Base-by-base conservation (phyloP, 768 basidiomycete genomes). In the Ramaria sp. region DNA sequence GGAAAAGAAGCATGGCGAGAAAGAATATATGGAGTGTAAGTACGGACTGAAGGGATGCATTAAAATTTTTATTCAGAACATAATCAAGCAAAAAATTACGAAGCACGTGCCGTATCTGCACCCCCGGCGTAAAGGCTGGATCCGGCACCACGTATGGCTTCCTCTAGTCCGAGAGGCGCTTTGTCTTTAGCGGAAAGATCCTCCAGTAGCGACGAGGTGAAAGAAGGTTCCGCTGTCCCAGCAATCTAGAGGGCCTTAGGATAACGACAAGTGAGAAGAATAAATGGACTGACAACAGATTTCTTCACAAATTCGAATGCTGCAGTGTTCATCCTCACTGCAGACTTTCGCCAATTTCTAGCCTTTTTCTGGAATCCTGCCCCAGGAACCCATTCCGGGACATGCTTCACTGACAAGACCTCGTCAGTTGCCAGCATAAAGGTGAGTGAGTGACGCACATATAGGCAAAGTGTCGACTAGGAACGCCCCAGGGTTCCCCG, bases 401-500 rank as follows among this genome's bases (percentile, higher is more conserved):
- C 28, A 37, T n/a, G n/a, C n/a, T 47, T 50, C 50, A 57, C 56
- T 57, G 24, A 9, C 32, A 9, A 8, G 13, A 34, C 9, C 8
- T 4, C 8, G 7, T 34, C 2, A 34, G 34, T 3, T 12, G 16
- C 7, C 16, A 50, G 32, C 8, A 9, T 2, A 34, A 9, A 8
- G 30, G 13, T 34, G 7, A 30, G 67, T 50, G 36, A 20, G 50
- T 13, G 3, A 62, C 65, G 64, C 51, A 64, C 74, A 57, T 52
- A 67, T 64, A 20, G 77, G 77, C 41, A 78, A 62, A 24, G 75
- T 57, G 54, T 76, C 72, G 10, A 80, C 79, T 5, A 78, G 62
- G 60, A 79, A 81, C 3, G 75, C 75, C 3, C 78, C 78, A 1
- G 76, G 77, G 56, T 70, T 70, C 9, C 73, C 71, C 0, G 77